Evolutionary conservation across 2,329 filamentous ascomycete genomes (phyloP).

Genomic region (Scleromitrula shiraiana): DNA sequence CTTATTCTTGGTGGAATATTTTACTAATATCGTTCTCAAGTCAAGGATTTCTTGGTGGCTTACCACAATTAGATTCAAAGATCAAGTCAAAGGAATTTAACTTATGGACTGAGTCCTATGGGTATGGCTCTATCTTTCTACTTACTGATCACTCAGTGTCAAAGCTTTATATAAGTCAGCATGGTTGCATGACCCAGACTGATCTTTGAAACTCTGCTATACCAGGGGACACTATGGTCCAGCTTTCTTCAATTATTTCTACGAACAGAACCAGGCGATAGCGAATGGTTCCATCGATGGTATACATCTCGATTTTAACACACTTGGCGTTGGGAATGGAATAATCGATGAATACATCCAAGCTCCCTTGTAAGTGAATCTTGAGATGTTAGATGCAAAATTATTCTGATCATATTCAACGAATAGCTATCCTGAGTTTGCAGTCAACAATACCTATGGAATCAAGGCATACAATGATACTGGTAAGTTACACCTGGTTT

Average conservation of each 20-base stretch:
- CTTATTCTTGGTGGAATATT: too few relatives aligned
- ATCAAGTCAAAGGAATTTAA: conserved; percentile 34
- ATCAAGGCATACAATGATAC: conserved; percentile 24
- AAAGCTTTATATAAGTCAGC: background rate
- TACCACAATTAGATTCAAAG: conserved; percentile 32
- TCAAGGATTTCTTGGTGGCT: conserved; percentile 43
- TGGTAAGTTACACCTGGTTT: conserved; percentile 1
- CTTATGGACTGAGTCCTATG: conserved; percentile 54
- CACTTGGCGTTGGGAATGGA: conserved; percentile 62
- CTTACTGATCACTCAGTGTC: background rate
- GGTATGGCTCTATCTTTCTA: conserved; percentile 56
- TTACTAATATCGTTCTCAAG: background rate
- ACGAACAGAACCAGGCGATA: conserved; percentile 53
- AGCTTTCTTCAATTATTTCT: conserved; percentile 47
- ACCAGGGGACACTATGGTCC: conserved; percentile 1
- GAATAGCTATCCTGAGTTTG: conserved; percentile 26
- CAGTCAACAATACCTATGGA: conserved; percentile 41
- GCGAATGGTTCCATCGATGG: conserved; percentile 39
- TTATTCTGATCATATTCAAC: too few relatives aligned
- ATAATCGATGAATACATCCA: conserved; percentile 56
- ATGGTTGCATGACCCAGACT: too few relatives aligned
- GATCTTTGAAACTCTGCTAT: background rate
- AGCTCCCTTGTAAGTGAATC: conserved; percentile 24
- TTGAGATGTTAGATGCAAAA: too few relatives aligned
- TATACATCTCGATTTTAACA: conserved; percentile 49